Evolutionary conservation across 805 yeast genomes (phyloP).

Genomic region (Priceomyces melissophilus): DNA sequence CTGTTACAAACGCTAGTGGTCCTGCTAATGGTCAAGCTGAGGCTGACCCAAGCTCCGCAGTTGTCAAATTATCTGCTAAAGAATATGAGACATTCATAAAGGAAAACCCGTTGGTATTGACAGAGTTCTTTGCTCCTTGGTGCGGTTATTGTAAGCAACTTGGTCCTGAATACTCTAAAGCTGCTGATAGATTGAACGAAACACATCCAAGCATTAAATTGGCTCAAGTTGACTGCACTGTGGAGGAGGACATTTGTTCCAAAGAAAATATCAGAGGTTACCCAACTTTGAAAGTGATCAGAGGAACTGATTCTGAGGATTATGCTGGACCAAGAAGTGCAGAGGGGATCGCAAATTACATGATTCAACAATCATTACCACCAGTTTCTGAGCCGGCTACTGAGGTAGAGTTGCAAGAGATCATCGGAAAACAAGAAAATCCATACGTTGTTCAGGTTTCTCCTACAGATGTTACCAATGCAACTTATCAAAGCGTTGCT

Average conservation of each 20-base stretch:
- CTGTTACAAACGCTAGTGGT: slow-evolving; percentile 32
- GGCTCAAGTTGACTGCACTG: slow-evolving; percentile 86
- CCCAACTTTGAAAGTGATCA: slow-evolving; percentile 79
- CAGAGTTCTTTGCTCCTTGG: slow-evolving; percentile 96
- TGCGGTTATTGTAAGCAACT: slow-evolving; percentile 93
- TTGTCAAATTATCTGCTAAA: slow-evolving; percentile 68
- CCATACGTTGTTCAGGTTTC: slow-evolving; percentile 56
- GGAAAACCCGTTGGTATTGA: slow-evolving; percentile 73
- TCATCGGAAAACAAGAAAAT: slow-evolving; percentile 46
- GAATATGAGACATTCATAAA: slow-evolving; percentile 63
- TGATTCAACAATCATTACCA: slow-evolving; percentile 82
- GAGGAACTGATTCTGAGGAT: slow-evolving; percentile 52
- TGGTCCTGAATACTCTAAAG: slow-evolving; percentile 76
- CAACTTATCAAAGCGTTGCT: slow-evolving; percentile 63
- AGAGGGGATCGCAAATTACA: slow-evolving; percentile 69
- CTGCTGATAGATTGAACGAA: slow-evolving; percentile 60
- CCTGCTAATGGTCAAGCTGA: slow-evolving; percentile 55
- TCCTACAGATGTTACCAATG: slow-evolving; percentile 15
- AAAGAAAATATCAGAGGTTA: slow-evolving; percentile 71
- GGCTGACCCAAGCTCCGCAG: slow-evolving; percentile 83
- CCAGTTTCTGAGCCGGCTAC: slow-evolving; percentile 46
- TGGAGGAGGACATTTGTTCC: slow-evolving; percentile 66
- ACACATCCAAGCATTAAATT: slow-evolving; percentile 56
- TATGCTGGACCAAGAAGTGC: slow-evolving; percentile 86
- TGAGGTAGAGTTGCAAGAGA: slow-evolving; percentile 47